Evolutionary conservation across 2,329 filamentous ascomycete genomes (phyloP), one percentile per base, ranked within the genome.

Genomic region (Ophiostoma sp.): DNA sequence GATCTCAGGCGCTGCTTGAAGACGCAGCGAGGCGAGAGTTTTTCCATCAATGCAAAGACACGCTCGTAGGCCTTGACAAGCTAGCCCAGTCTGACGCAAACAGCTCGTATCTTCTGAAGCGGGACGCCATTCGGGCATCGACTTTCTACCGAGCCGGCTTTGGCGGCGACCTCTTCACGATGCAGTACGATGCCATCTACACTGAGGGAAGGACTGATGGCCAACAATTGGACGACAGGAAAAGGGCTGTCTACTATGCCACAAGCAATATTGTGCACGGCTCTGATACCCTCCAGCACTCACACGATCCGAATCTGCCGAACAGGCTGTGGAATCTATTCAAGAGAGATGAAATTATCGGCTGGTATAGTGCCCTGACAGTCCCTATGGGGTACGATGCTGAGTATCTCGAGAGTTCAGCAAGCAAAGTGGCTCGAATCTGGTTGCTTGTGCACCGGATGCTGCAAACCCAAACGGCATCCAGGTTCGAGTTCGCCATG

Each of bases 1-100:
- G 71, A 5, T 81, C 82, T 0, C 52, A 72, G 5, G 71, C 68
- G 0, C 77, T 84, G 16, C 73, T 82, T 5, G 41, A 73, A 2
- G 75, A 64, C 14, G 62, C 62, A 36, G 41, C 40, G 6, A 18
- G 41, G 41, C 62, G 40, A 14, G 62, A 64, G 62, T 47, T 64
- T n/a, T 64, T 64, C 18, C 62, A 64, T 42, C 38, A 41, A 9
- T 38, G 16, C 38, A 16, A 63, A 12, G 38, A n/a, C 38, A 3
- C 36, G 12, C 60, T 63, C 12, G 16, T 11, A 2, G 60, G 38
- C 38, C 60, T 63, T 11, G 58, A 62, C 36, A 40, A 9, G 18
- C 27, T 63, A 42, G 5, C 55, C n/a, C 9, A 18, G 11, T 47
- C 9, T 14, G 41, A 45, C 3, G 52, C 55, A 16, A 52, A 18